phyloP scores from a whole-genome alignment of 768 basidiomycete genomes.

The Termitomyces sp. region DNA sequence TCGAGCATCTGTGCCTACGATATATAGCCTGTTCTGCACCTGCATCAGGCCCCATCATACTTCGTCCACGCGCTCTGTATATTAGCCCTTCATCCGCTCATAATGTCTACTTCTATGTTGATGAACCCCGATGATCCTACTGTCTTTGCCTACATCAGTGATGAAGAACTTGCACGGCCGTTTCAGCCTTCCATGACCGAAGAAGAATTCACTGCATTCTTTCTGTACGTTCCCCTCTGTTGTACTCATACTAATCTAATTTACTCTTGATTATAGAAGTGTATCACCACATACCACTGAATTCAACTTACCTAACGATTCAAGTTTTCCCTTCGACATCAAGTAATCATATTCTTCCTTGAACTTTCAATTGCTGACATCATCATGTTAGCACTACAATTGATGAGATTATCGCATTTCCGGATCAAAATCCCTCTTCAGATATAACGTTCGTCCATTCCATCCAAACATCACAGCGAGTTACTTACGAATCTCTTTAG shows the following conservation, averaged over 20 bases:
- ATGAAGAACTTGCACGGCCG: neutral
- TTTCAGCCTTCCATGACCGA: neutral
- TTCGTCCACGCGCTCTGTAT: constrained; percentile 1
- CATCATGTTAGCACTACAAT: neutral
- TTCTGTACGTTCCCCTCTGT: neutral
- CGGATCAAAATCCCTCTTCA: neutral
- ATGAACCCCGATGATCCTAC: neutral
- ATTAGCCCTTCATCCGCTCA: neutral
- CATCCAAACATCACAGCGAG: neutral
- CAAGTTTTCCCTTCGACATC: neutral
- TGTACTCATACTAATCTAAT: neutral
- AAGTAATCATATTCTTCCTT: neutral
- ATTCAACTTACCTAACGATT: neutral
- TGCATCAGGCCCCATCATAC: neutral
- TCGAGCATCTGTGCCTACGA: neutral
- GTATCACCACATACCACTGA: constrained; percentile 3
- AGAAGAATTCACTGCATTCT: constrained; percentile 5
- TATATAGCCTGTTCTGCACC: neutral
- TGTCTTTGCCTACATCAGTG: neutral
- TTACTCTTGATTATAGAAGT: neutral
- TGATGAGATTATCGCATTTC: neutral
- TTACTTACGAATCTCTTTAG: neutral
- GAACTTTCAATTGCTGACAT: neutral
- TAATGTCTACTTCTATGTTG: constrained; percentile 1
- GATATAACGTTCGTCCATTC: neutral